Base-by-base conservation (phyloP, 345 rosid species). In the Salix brachista region DNA sequence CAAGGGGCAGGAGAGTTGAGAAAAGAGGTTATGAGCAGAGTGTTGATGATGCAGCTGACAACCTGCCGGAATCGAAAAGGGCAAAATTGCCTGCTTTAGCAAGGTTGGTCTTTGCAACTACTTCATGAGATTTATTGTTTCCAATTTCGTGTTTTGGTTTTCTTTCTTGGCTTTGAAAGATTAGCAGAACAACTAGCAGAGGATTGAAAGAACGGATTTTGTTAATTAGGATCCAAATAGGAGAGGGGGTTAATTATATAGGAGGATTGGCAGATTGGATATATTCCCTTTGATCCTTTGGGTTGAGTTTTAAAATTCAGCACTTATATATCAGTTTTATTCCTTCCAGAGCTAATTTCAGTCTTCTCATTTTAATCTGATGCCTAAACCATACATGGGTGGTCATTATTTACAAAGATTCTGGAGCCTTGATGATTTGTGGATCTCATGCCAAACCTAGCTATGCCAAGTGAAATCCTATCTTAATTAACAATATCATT, bases 61-160 rank as follows among this genome's bases (percentile, higher is more conserved):
- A 81, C 74, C 62, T 83, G 64, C 84, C 88, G 1, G 95, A 87
- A 77, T 82, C 93, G 11, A 94, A 94, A 82, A 94, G 81, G 86
- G 85, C 89, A 58, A 94, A 88, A 80, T 44, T 91, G 75, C 98
- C 97, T 25, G 91, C 92, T 80, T 89, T 94, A 77, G 97, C 95
- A 68, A 90, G 97, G 98, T 94, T 79, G 9, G 56, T 69, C 12
- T 16, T 26, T 42, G 52, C 18, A 26, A 37, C 44, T 62, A 37
- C 34, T 28, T 56, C 4, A 32, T 46, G 58, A 7, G 41, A 25
- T 26, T n/a, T 42, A 3, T 74, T n/a, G 39, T 21, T 77, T 34
- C 11, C 64, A 21, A 44, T 70, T 46, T n/a, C 26, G n/a, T 77
- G 32, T 13, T 70, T 32, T 76, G 37, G 30, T 76, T 42, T 42